Evolutionary conservation across 305 asterid genomes (phyloP).

Genomic region (Petunia hybrid): DNA sequence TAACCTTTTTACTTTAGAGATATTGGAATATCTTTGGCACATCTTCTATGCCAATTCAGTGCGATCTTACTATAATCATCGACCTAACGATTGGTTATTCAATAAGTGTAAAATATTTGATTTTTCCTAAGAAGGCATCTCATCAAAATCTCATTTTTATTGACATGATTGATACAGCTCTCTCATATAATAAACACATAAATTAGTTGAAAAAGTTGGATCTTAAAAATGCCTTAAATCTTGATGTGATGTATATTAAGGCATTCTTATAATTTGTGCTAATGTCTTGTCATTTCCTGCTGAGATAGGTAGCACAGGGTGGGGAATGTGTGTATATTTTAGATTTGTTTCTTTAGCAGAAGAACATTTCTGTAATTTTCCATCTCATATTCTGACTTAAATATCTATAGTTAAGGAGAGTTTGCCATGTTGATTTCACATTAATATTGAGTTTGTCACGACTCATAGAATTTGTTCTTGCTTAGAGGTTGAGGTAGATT

Average conservation of each 20-base stretch:
- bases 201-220: background rate
- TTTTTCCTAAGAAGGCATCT: background rate
- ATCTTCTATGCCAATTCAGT: background rate
- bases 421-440: no score
- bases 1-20: no score
- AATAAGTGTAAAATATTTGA: background rate
- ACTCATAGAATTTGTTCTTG: no score
- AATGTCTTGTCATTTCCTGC: background rate
- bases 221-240: background rate
- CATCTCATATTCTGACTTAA: no score
- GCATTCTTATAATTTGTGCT: no score
- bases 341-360: no score
- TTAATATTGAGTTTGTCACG: no score
- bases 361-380: no score
- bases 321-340: background rate
- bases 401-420: no score
- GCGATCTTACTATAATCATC: background rate
- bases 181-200: background rate
- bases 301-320: background rate
- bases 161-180: background rate
- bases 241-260: background rate
- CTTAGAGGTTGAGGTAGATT: no score
- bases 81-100: background rate
- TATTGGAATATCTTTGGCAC: no score
- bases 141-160: background rate